A percentile compares a stretch with the other conserved stretches of the same genome.
Conservation (phyloP, 2,329 filamentous ascomycete genomes). For the Pseudocercospora crystallina region DNA sequence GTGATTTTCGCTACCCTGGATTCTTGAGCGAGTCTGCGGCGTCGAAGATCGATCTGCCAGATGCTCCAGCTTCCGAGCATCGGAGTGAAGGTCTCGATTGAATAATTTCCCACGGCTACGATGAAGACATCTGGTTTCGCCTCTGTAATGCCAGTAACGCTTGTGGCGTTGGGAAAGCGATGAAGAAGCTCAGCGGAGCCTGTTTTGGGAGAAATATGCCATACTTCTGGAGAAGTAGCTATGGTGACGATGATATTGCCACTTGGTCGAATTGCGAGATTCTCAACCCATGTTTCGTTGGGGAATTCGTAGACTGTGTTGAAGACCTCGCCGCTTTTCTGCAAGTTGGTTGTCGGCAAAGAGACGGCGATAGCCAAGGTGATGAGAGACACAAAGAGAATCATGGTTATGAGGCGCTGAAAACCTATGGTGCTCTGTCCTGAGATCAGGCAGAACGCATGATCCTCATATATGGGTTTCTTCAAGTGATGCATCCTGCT, state of each 20-base stretch:
- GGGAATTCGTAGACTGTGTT: constrained; percentile 26
- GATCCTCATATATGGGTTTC: no score
- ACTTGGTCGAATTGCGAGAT: constrained; percentile 34
- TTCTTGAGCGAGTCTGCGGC: background rate
- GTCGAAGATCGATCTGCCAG: constrained; percentile 10
- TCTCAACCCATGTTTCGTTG: constrained; percentile 36
- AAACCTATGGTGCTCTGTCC: no score
- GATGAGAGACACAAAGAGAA: no score
- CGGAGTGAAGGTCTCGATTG: background rate
- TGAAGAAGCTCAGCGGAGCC: constrained; percentile 15
- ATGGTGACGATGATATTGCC: constrained; percentile 38
- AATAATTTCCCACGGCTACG: constrained; percentile 13
- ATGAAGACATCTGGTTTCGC: constrained; percentile 15
- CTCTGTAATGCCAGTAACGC: constrained; percentile 17
- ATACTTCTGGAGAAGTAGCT: constrained; percentile 19
- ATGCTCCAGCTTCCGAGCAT: constrained; percentile 12
- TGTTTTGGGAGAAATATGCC: constrained; percentile 15
- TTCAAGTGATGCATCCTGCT: no score
- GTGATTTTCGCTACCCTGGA: constrained; percentile 6
- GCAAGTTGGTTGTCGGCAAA: no score
- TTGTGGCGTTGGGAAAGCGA: constrained; percentile 10
- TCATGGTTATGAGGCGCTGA: no score
- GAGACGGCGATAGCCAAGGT: no score
- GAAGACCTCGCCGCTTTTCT: no score
- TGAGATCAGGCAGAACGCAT: no score